Conservation (phyloP, 352 stramenopile genomes). For the Pythium aphanidermatum region DNA sequence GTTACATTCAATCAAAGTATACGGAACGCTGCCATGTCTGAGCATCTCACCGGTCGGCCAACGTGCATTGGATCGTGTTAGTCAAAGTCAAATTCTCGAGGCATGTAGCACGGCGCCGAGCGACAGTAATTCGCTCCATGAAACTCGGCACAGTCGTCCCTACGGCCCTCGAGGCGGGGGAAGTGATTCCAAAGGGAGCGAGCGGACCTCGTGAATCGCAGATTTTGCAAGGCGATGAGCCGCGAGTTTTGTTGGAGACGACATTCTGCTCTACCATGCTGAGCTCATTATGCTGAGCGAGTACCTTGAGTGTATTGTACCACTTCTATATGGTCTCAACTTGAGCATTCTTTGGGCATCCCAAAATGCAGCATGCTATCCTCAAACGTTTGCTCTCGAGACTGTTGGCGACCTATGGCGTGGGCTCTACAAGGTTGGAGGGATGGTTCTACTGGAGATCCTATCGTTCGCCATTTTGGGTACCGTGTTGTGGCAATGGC, state of each 20-base stretch:
- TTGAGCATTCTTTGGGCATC: slow-evolving; percentile 1
- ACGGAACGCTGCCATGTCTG: no score
- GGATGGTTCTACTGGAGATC: slow-evolving; percentile 12
- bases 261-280: slow-evolving; percentile 22
- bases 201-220: no score
- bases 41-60: no score
- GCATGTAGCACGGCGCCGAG: no score
- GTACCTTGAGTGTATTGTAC: slow-evolving; percentile 31
- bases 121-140: no score
- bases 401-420: neutral
- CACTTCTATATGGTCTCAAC: slow-evolving; percentile 19
- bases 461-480: slow-evolving; percentile 10
- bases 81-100: no score
- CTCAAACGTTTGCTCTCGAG: slow-evolving; percentile 1
- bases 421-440: neutral
- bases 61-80: no score
- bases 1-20: no score
- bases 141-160: no score
- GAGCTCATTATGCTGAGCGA: slow-evolving; percentile 27
- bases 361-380: slow-evolving; percentile 9
- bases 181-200: no score
- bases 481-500: neutral
- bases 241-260: slow-evolving; percentile 4
- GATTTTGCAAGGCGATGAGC: neutral
- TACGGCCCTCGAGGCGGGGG: no score